These are phyloP conservation scores for Exophiala lecanii-corni DNA, from an alignment of 2,329 filamentous ascomycete genomes.

Conservation along the genomic window DNA sequence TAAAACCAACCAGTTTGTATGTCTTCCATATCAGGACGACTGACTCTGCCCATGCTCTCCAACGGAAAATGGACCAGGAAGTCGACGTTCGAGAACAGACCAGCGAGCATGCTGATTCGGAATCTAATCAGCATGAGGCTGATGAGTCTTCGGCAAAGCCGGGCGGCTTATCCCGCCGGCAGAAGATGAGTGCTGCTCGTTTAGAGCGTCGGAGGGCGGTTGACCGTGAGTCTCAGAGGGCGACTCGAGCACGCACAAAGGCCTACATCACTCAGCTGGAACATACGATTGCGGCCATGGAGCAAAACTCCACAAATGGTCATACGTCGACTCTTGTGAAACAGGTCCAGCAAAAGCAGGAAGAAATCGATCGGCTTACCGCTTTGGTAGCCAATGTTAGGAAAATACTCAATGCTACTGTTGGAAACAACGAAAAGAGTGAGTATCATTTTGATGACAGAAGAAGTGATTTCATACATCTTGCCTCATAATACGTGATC, in stretches of 20 bases:
- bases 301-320: constrained; percentile 1
- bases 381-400: not conserved
- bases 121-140: not conserved
- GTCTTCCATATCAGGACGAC: not conserved
- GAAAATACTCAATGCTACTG: not conserved
- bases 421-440: not conserved
- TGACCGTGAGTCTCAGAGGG: constrained; percentile 2
- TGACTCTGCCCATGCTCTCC: not conserved
- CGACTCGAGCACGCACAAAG: constrained; percentile 2
- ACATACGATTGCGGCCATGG: not conserved
- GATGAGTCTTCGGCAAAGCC: not conserved
- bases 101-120: not conserved
- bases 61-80: not conserved
- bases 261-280: constrained; percentile 1
- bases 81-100: not conserved
- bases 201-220: not conserved
- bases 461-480: not conserved
- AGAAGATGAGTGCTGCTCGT: constrained; percentile 3
- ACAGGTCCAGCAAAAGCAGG: constrained; percentile 3
- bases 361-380: not conserved
- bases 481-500: too few relatives aligned
- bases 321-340: not conserved
- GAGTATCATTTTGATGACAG: too few relatives aligned
- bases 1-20: too few relatives aligned
- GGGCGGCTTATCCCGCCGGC: not conserved